Base-by-base conservation (phyloP, 192 early-diverging fungal genomes). In the Mortierella hygrophila region DNA sequence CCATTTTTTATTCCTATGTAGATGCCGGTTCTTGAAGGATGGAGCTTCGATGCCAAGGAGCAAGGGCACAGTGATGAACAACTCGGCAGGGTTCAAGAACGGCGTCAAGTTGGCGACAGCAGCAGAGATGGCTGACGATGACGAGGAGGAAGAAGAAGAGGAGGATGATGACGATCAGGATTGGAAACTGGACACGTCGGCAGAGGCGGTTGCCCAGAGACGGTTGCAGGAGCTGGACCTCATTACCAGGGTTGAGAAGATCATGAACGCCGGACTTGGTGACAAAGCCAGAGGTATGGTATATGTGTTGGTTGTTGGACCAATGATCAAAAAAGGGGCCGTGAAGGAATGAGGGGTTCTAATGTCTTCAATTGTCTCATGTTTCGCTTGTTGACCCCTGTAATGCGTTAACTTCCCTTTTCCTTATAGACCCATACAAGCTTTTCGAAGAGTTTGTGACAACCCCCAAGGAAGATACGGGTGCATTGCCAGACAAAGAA, bases 171-270 rank as follows among this genome's bases (percentile, higher is more conserved):
- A 68, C 9, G 91, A 94, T 71, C 95, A 94, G 70, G 95, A 96
- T 82, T 97, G 97, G 93, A 95, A 91, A 78, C 88, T 93, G 20
- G 97, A 98, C 83, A 96, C 94, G 40, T 93, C 92, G 9, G 92
- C 86, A 6, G 97, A 93, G 44, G 97, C 97, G 18, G 94, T 97
- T n/a, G 92, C 92, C 26, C 87, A 89, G 42, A 41, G 84, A 52
- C 93, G 97, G 68, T 89, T 95, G 80, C 90, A 92, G 81, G 94
- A 94, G 47, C 89, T 97, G 8, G 88, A 84, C 32, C 38, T 86
- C 6, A 86, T 86, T 18, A 86, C 84, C n/a, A 76, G 84, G 23
- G 84, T 86, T 1, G 84, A 86, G 57, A 86, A 86, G 52, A 86
- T 86, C 32, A 86, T 86, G 84, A 86, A 86, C 38, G 84, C 78